phyloP scores from a whole-genome alignment of 257 asterid species.

The Solanum sitiens region DNA sequence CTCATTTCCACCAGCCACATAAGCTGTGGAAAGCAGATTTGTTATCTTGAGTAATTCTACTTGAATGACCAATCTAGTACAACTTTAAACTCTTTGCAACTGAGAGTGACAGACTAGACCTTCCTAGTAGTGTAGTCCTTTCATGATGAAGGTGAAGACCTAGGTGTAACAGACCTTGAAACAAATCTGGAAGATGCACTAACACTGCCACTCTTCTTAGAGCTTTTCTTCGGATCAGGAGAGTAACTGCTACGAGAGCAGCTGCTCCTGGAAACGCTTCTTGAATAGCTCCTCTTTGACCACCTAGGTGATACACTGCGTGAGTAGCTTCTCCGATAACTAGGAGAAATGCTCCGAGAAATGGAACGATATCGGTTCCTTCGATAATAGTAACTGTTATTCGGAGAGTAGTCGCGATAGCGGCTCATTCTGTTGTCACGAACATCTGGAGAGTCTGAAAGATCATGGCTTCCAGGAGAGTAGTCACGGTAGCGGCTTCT shows the following conservation, averaged over 20 bases:
- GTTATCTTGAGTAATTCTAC: not conserved
- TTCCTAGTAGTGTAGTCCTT: not conserved
- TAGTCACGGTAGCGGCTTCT: constrained; percentile 11
- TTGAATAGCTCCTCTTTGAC: constrained; percentile 28
- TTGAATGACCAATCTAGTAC: not conserved
- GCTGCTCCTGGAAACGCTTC: constrained; percentile 33
- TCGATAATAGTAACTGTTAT: not conserved
- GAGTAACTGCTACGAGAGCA: constrained; percentile 8
- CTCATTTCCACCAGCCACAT: not conserved
- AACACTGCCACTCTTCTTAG: constrained; percentile 30
- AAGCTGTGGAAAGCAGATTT: not conserved
- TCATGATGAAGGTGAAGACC: constrained; percentile 7
- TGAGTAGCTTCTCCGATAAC: constrained; percentile 28
- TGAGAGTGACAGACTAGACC: not conserved
- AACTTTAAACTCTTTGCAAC: not conserved
- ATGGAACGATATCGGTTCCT: not conserved
- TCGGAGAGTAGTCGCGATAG: not conserved
- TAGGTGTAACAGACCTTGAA: constrained; percentile 31
- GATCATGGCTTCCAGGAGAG: constrained; percentile 7
- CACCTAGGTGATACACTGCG: constrained; percentile 21
- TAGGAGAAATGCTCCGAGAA: constrained; percentile 3
- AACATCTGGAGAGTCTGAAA: constrained; percentile 9
- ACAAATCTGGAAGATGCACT: constrained; percentile 36
- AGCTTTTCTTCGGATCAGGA: constrained; percentile 12
- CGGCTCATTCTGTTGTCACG: not conserved